Evolutionary conservation across 441 rosid genomes (phyloP).

Genomic region (Populus hybrid): DNA sequence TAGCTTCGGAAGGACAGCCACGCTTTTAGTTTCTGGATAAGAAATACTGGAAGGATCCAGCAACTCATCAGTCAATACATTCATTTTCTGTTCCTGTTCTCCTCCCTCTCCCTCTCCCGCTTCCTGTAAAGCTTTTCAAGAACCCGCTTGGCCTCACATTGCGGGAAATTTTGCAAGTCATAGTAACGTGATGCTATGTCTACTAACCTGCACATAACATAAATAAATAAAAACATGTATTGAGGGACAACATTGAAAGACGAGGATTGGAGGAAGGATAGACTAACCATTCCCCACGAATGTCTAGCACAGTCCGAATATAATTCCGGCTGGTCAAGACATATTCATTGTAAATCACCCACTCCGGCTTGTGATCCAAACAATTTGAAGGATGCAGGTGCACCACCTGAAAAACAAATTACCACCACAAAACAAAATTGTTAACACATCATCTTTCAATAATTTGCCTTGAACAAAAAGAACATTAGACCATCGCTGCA

Average conservation of each 20-base stretch:
- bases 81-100: constrained; percentile 61
- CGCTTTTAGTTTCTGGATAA: background rate
- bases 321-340: constrained; percentile 88
- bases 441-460: background rate
- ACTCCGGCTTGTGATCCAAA: constrained; percentile 94
- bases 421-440: background rate
- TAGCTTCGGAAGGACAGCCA: background rate
- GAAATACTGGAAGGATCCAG: background rate
- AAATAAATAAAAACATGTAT: background rate
- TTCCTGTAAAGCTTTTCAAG: constrained; percentile 88
- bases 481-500: background rate
- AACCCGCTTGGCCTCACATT: constrained; percentile 89
- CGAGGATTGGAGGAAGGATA: background rate
- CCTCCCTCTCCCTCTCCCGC: constrained; percentile 68
- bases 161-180: constrained; percentile 77
- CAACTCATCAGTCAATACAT: background rate
- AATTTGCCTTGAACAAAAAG: background rate
- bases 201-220: constrained; percentile 57
- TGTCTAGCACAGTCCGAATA: constrained; percentile 53
- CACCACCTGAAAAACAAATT: constrained; percentile 57
- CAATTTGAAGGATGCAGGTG: constrained; percentile 97
- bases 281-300: constrained; percentile 64
- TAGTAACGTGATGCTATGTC: constrained; percentile 85
- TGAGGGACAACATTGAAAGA: background rate
- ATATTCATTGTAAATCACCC: constrained; percentile 93